Conservation (phyloP, 306 rosid species). For the Heteromeles arbutifolia region DNA sequence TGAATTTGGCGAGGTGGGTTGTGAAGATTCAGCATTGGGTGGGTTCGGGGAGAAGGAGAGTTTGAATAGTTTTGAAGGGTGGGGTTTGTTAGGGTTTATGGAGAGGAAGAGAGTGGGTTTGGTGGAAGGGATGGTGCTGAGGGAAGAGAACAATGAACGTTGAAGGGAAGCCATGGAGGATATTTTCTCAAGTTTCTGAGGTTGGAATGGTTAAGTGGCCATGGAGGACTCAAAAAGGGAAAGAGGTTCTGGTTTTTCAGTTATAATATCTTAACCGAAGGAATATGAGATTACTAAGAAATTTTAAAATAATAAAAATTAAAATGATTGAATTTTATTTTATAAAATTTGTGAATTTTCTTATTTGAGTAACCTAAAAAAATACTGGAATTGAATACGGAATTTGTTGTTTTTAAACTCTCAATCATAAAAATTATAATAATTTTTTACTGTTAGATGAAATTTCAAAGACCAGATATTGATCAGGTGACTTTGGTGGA, state of each 20-base stretch:
- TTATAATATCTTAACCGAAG: too few species aligned
- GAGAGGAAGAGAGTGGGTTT: conserved; percentile 25
- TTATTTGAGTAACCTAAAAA: fast-evolving
- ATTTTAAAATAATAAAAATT: fast-evolving
- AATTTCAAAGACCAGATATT: too few species aligned
- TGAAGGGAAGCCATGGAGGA: conserved; percentile 47
- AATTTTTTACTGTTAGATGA: too few species aligned
- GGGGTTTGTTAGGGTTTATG: conserved; percentile 18
- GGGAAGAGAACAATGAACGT: conserved; percentile 39
- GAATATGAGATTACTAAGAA: fast-evolving
- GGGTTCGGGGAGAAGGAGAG: conserved; percentile 24
- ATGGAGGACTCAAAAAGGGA: background rate
- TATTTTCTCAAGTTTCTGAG: background rate
- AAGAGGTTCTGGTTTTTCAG: background rate
- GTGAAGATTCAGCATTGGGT: conserved; percentile 34
- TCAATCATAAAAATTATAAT: too few species aligned
- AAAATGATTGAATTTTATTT: too few species aligned
- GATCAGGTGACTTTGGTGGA: too few species aligned
- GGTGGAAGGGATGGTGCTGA: conserved; percentile 27
- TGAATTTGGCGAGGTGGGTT: conserved; percentile 18
- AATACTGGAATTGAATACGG: fast-evolving
- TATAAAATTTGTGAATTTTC: too few species aligned
- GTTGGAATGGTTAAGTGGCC: background rate
- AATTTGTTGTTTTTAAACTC: too few species aligned
- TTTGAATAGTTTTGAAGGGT: conserved; percentile 31